These are phyloP conservation scores for Starmerella vitae DNA, from an alignment of 805 yeast species.

Conservation along the genomic window DNA sequence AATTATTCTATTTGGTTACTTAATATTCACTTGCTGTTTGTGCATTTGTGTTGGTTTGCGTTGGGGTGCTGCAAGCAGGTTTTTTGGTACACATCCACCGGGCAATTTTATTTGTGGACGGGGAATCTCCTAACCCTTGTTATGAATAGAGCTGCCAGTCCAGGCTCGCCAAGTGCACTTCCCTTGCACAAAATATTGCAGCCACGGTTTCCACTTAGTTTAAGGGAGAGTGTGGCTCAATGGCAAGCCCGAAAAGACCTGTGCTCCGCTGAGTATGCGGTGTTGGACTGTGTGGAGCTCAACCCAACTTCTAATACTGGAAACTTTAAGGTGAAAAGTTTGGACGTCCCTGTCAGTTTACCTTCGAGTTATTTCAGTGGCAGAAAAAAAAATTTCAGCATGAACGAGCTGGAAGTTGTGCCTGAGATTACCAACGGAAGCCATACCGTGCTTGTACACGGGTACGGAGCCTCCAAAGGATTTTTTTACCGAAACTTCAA, in stretches of 20 bases:
- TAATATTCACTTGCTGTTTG: too few species aligned
- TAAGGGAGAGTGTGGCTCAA: conserved; percentile 31
- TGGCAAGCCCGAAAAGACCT: conserved; percentile 32
- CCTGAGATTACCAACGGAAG: conserved; percentile 23
- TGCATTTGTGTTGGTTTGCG: too few species aligned
- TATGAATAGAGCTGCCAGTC: background rate
- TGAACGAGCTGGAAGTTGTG: conserved; percentile 61
- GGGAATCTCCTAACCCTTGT: too few species aligned
- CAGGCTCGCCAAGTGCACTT: conserved; percentile 27
- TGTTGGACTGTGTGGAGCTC: conserved; percentile 46
- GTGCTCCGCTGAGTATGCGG: conserved; percentile 33
- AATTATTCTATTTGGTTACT: too few species aligned
- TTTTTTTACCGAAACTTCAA: conserved; percentile 62
- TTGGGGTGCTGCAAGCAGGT: too few species aligned
- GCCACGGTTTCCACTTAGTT: conserved; percentile 28
- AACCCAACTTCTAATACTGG: conserved; percentile 21
- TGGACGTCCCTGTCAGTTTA: conserved; percentile 30
- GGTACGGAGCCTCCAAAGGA: conserved; percentile 86
- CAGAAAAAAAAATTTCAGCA: conserved; percentile 17
- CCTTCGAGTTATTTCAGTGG: conserved; percentile 18
- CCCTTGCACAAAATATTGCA: conserved; percentile 23
- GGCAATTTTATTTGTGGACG: too few species aligned
- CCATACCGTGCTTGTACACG: conserved; percentile 70
- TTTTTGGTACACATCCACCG: too few species aligned
- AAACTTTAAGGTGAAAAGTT: conserved; percentile 13